Conservation (phyloP, 2,329 filamentous ascomycete genomes). For the Botrytis fabae region DNA sequence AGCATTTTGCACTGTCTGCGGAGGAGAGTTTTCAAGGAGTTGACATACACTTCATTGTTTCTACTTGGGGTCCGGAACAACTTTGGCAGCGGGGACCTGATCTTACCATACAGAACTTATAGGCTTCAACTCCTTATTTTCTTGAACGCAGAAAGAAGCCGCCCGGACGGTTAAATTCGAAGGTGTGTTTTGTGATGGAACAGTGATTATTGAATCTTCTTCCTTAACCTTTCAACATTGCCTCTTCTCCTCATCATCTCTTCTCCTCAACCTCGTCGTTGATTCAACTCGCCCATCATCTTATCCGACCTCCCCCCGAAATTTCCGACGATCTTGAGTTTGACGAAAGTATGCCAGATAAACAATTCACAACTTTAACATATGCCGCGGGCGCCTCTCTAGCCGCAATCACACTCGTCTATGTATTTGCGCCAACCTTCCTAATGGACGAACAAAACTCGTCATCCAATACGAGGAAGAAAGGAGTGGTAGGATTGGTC, state of each 20-base stretch:
- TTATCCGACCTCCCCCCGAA: constrained; percentile 14
- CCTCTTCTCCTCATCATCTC: constrained; percentile 3
- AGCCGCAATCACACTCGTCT: constrained; percentile 90
- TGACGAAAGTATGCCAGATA: constrained; percentile 67
- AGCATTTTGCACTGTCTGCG: neutral
- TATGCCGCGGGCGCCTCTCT: constrained; percentile 96
- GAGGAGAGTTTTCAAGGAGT: neutral
- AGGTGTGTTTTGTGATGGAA: constrained; percentile 21
- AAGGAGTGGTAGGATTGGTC: constrained; percentile 80
- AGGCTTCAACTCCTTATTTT: constrained; percentile 13
- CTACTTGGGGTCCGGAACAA: neutral
- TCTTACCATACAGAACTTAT: neutral
- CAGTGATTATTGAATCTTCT: constrained; percentile 1
- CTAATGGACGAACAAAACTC: constrained; percentile 77
- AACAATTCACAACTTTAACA: constrained; percentile 77
- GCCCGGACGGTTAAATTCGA: constrained; percentile 5
- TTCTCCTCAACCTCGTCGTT: constrained; percentile 15
- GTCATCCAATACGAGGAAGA: constrained; percentile 62
- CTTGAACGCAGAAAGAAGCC: neutral
- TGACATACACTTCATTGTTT: neutral
- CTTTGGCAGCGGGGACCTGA: constrained; percentile 13
- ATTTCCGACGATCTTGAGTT: constrained; percentile 8
- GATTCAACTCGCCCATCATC: constrained; percentile 14
- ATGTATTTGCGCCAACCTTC: constrained; percentile 97
- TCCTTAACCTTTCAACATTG: neutral